phyloP scores from a whole-genome alignment of 2,329 filamentous ascomycete species.

The Trichophyton verrucosum region DNA sequence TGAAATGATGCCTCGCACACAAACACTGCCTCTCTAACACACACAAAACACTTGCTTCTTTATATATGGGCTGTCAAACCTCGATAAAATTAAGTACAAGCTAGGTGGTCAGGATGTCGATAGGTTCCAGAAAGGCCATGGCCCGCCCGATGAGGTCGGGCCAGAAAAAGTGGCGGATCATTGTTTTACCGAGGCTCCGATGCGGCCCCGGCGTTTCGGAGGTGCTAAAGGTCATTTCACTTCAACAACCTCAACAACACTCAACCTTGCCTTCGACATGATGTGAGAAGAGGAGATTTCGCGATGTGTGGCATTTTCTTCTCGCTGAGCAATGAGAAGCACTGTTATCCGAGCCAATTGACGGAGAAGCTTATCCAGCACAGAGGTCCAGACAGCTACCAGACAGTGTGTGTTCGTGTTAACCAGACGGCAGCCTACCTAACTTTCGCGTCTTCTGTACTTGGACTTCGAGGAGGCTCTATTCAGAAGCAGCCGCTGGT shows the following conservation, averaged over 20 bases:
- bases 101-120: too few relatives aligned
- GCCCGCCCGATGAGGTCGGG: too few relatives aligned
- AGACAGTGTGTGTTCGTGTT: slow-evolving; percentile 21
- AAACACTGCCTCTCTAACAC: neutral
- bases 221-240: neutral
- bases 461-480: slow-evolving; percentile 70
- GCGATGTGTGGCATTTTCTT: slow-evolving; percentile 43
- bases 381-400: slow-evolving; percentile 35
- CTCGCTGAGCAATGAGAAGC: slow-evolving; percentile 29
- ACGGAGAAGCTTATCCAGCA: slow-evolving; percentile 25
- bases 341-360: slow-evolving; percentile 23
- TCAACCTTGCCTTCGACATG: too few relatives aligned
- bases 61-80: neutral
- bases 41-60: neutral
- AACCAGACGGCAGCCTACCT: slow-evolving; percentile 7
- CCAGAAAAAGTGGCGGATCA: neutral
- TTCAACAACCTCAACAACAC: neutral
- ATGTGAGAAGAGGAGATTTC: neutral
- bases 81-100: neutral
- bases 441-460: slow-evolving; percentile 67
- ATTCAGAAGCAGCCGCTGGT: slow-evolving; percentile 62
- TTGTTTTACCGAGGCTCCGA: neutral
- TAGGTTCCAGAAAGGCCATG: too few relatives aligned
- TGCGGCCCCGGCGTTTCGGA: too few relatives aligned
- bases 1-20: neutral